phyloP scores from a whole-genome alignment of 1,284 basidiomycete species.

The Sphaerobolus stellatus region DNA sequence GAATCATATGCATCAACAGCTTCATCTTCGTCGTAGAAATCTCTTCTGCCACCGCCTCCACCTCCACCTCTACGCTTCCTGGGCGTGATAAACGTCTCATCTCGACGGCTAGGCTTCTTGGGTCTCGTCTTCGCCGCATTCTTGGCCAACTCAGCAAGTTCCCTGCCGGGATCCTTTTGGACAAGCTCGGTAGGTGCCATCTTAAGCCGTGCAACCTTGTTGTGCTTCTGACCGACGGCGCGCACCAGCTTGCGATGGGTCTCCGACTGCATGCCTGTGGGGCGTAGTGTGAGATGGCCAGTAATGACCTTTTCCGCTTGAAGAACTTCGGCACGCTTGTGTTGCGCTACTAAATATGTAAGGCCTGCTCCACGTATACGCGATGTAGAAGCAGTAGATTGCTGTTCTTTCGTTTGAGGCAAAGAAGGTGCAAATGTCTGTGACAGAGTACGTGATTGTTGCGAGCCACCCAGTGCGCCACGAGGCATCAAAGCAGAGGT shows the following conservation, averaged over 20 bases:
- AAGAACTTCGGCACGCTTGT: slow-evolving; percentile 80
- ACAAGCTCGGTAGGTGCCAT: slow-evolving; percentile 72
- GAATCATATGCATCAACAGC: slow-evolving; percentile 69
- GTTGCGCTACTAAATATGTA: slow-evolving; percentile 88
- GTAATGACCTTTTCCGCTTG: slow-evolving; percentile 83
- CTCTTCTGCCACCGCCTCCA: slow-evolving; percentile 14
- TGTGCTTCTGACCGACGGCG: slow-evolving; percentile 82
- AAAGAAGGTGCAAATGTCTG: slow-evolving; percentile 13
- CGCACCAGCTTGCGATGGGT: slow-evolving; percentile 87
- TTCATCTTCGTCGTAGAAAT: slow-evolving; percentile 28
- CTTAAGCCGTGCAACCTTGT: slow-evolving; percentile 71
- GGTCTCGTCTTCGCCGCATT: slow-evolving; percentile 32
- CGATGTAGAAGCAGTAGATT: slow-evolving; percentile 23
- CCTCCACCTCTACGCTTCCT: slow-evolving; percentile 16
- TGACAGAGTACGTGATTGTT: slow-evolving; percentile 14
- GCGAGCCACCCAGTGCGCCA: slow-evolving; percentile 49
- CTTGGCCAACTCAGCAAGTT: slow-evolving; percentile 68
- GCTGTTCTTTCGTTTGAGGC: slow-evolving; percentile 4
- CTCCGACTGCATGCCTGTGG: slow-evolving; percentile 86
- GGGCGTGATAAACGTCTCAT: slow-evolving; percentile 8
- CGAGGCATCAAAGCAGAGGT: slow-evolving; percentile 61
- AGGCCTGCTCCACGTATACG: slow-evolving; percentile 56
- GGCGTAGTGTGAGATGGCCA: slow-evolving; percentile 80
- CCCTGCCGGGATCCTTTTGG: slow-evolving; percentile 62
- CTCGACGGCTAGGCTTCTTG: slow-evolving; percentile 7